Evolutionary conservation across 176 grass and related monocot species (phyloP).

Genomic region (Aegilops tauschii): DNA sequence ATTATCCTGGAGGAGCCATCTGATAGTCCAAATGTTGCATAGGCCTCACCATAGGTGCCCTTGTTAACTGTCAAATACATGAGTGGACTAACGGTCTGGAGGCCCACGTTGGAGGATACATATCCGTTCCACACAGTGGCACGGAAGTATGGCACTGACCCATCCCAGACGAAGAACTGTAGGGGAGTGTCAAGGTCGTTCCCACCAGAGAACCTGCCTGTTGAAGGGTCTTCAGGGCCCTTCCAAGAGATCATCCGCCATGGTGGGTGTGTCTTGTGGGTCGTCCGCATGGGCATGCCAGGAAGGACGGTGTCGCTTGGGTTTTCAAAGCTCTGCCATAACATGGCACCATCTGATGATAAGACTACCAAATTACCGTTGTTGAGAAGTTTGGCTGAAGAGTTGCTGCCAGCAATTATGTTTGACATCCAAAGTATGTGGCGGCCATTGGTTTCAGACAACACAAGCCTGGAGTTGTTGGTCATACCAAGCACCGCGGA

Average conservation of each 20-base stretch:
- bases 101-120: neutral
- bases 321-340: conserved; percentile 52
- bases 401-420: neutral
- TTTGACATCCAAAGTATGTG: conserved; percentile 28
- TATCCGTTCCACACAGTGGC: neutral
- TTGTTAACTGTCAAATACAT: neutral
- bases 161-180: neutral
- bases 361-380: conserved; percentile 20
- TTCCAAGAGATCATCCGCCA: conserved; percentile 27
- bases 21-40: conserved; percentile 7
- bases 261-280: neutral
- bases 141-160: neutral
- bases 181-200: neutral
- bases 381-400: conserved; percentile 16
- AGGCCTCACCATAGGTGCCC: neutral
- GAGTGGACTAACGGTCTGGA: neutral
- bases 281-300: conserved; percentile 22
- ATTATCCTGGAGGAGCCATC: neutral
- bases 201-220: conserved; percentile 12
- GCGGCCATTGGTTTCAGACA: neutral
- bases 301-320: conserved; percentile 21
- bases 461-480: conserved; percentile 6
- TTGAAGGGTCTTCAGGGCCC: conserved; percentile 19
- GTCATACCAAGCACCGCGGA: neutral
- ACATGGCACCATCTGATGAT: neutral